These are phyloP conservation scores for Cladosporium sp. DNA, from an alignment of 2,329 filamentous ascomycete genomes.

Conservation along the genomic window DNA sequence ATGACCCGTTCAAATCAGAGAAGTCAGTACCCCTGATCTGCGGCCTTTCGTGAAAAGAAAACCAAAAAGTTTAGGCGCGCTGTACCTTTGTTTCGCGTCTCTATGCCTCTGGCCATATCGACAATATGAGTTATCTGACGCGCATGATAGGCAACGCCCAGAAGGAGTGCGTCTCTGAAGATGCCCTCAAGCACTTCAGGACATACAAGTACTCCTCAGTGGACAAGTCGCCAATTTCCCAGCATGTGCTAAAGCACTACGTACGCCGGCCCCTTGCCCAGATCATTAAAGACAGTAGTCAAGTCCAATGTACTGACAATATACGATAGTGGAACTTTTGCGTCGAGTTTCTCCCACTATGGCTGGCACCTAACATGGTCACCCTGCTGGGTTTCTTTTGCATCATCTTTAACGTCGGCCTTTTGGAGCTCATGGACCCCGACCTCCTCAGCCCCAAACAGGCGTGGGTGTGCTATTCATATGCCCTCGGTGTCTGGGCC, in stretches of 20 bases:
- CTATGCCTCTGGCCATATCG: conserved; percentile 2
- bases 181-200: conserved; percentile 85
- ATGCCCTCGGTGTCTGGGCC: conserved; percentile 92
- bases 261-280: conserved; percentile 51
- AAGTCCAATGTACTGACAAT: conserved; percentile 1
- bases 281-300: background rate
- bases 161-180: conserved; percentile 68
- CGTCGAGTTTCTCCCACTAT: conserved; percentile 86
- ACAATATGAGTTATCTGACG: conserved; percentile 6
- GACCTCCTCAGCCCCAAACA: conserved; percentile 70
- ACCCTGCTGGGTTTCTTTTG: conserved; percentile 93
- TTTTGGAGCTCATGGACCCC: conserved; percentile 76
- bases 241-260: conserved; percentile 92
- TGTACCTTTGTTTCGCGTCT: conserved; percentile 4
- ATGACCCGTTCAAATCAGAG: conserved; percentile 3
- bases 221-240: conserved; percentile 89
- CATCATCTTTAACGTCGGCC: conserved; percentile 77
- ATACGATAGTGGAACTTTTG: conserved; percentile 84
- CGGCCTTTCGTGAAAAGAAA: conserved; percentile 1
- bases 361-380: conserved; percentile 97
- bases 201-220: conserved; percentile 97
- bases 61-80: conserved; percentile 5
- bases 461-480: conserved; percentile 95
- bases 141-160: conserved; percentile 10
- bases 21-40: conserved; percentile 13